Evolutionary conservation across 148 eudicot species (phyloP), one percentile per base, ranked within the genome.

Genomic region (Fallopia convolvulus): DNA sequence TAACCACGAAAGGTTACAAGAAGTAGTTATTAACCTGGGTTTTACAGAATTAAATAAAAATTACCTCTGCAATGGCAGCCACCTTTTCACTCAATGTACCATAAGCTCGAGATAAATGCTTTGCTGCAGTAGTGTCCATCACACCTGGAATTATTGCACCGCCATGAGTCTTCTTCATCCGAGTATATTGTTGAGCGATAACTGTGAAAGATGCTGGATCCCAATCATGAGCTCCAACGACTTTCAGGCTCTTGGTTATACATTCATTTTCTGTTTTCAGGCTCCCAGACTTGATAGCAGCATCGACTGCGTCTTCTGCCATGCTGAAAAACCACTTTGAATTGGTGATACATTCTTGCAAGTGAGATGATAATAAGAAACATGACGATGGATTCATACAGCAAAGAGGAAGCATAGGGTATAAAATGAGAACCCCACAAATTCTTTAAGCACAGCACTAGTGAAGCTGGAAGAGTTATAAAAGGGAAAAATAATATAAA

Each of bases 251-350:
- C 78, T 83, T 60, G 12, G 99, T 94, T 49, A 94, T 77, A 79
- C 92, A 88, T 76, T 84, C 80, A 52, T 83, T 92, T 56, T 83
- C 63, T 72, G 95, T 91, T 61, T 76, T 88, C 84, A 94, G 83
- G 76, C 88, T 87, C 77, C 92, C 99, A 26, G 96, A 87, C 80
- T 87, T 88, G 47, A 94, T 88, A 74, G 97, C 99, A 72, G 86
- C 87, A 84, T 94, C 86, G 81, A 94, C 94, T 33, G 99, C 99
- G 87, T 94, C 97, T 86, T 94, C 96, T 82, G 99, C 97, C 99
- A 94, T 94, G 83, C 99, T 94, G 90, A 82, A 85, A 79, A 86
- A 79, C 21, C 70, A 76, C 33, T 30, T 72, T 36, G n/a, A 73
- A 68, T 68, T 15, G 33, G 72, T 68, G 13, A 68, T 68, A 6